These are phyloP conservation scores for Magnolia sinica DNA, from an alignment of 164 flowering plant genomes.

Conservation along the genomic window DNA sequence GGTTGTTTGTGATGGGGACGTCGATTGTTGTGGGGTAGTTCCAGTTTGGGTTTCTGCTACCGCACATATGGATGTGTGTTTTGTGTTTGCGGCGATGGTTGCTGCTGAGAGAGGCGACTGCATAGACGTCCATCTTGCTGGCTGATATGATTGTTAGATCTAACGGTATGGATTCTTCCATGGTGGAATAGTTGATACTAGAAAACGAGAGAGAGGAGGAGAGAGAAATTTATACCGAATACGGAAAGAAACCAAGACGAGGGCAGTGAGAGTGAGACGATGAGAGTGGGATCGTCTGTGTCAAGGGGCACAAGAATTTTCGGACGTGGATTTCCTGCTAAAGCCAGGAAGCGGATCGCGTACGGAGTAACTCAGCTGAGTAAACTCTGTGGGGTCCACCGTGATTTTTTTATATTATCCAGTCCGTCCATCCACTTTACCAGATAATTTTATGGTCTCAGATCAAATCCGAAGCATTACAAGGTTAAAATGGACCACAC, in stretches of 20 bases:
- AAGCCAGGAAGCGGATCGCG: no score
- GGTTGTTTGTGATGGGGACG: slow-evolving; percentile 30
- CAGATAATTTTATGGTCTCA: no score
- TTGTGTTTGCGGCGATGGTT: slow-evolving; percentile 18
- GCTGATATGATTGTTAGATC: slow-evolving; percentile 29
- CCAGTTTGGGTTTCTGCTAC: slow-evolving; percentile 52
- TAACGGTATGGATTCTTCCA: slow-evolving; percentile 27
- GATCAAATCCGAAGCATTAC: no score
- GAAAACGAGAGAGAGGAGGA: not conserved
- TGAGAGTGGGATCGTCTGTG: not conserved
- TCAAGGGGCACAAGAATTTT: no score
- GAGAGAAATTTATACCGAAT: not conserved
- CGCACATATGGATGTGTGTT: slow-evolving; percentile 28
- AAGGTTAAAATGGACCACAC: no score
- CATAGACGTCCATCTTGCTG: slow-evolving; percentile 36
- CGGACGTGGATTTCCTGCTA: no score
- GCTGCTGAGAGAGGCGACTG: slow-evolving; percentile 15
- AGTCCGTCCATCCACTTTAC: no score
- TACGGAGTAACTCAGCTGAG: no score
- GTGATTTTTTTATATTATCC: no score
- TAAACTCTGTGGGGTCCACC: no score
- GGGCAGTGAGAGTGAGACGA: not conserved
- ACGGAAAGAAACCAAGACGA: not conserved
- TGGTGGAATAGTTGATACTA: not conserved
- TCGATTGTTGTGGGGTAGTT: slow-evolving; percentile 39